These are phyloP conservation scores for Colletotrichum australisinense DNA, from an alignment of 2,329 filamentous ascomycete species.

Conservation along the genomic window DNA sequence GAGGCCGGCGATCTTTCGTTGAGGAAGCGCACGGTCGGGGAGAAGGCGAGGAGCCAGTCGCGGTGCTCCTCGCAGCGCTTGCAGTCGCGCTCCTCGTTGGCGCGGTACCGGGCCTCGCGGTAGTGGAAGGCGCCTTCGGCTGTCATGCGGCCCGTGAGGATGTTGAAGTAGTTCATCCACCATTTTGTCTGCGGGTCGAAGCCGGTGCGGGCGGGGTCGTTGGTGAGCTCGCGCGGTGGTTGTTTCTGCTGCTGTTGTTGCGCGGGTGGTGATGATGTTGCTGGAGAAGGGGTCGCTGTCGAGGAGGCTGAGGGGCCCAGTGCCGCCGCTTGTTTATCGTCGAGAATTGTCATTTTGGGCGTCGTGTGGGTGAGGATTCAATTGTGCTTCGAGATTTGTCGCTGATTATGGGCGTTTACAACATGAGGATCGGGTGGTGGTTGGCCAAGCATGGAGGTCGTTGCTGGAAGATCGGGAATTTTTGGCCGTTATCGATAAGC, in stretches of 20 bases:
- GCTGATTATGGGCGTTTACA: background rate
- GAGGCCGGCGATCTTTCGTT: conserved; percentile 80
- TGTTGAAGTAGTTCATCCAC: conserved; percentile 90
- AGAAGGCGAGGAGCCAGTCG: conserved; percentile 86
- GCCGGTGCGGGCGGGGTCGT: conserved; percentile 71
- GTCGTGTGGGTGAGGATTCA: background rate
- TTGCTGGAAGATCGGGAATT: conserved; percentile 15
- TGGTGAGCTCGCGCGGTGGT: conserved; percentile 55
- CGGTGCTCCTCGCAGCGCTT: conserved; percentile 83
- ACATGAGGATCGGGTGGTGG: background rate
- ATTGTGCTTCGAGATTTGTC: conserved; percentile 3
- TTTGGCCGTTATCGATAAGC: conserved; percentile 35
- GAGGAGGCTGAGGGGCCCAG: conserved; percentile 20
- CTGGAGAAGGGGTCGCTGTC: conserved; percentile 22
- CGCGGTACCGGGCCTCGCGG: conserved; percentile 79
- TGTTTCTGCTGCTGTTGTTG: conserved; percentile 7
- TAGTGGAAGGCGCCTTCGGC: conserved; percentile 78
- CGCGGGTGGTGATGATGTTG: conserved; percentile 18
- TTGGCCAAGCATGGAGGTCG: background rate
- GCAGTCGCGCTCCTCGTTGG: conserved; percentile 83
- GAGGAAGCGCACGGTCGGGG: conserved; percentile 88
- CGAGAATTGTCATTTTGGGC: conserved; percentile 5
- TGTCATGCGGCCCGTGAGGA: conserved; percentile 80
- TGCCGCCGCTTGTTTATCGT: background rate
- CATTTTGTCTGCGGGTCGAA: conserved; percentile 70